A percentile compares a stretch with the other conserved stretches of the same genome.
phyloP scores from a whole-genome alignment of 192 early-diverging fungal species.

The Linnemannia elongata region DNA sequence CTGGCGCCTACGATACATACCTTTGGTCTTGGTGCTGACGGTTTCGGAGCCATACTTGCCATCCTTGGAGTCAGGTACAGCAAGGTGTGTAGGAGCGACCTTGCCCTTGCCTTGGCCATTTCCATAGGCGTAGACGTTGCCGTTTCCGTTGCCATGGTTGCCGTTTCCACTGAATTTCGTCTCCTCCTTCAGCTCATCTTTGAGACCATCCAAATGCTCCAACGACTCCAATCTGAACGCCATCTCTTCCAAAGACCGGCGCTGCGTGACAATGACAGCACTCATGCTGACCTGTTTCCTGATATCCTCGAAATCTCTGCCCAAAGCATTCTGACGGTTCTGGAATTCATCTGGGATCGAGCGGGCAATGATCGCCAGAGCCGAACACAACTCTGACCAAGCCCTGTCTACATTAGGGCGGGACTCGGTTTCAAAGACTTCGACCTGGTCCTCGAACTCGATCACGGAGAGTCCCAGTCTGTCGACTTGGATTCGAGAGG shows the following conservation, averaged over 20 bases:
- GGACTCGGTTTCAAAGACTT: conserved; percentile 51
- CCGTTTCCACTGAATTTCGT: conserved; percentile 13
- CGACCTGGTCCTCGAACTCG: conserved; percentile 50
- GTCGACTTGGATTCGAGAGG: conserved; percentile 37
- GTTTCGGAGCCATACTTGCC: not conserved
- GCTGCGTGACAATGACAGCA: conserved; percentile 44
- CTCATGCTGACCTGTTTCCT: conserved; percentile 43
- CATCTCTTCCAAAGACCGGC: conserved; percentile 38
- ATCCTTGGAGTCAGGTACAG: not conserved
- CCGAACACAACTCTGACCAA: conserved; percentile 45
- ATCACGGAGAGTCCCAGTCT: conserved; percentile 41
- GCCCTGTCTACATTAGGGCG: conserved; percentile 37
- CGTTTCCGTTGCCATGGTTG: not conserved
- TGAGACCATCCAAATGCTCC: conserved; percentile 33
- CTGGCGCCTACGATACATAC: not conserved
- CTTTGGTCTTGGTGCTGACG: conserved; percentile 16
- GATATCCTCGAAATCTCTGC: conserved; percentile 47
- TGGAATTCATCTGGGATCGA: conserved; percentile 45
- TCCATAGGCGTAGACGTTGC: not conserved
- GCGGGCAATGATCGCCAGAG: conserved; percentile 31
- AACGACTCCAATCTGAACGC: conserved; percentile 33
- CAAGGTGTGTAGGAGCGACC: not conserved
- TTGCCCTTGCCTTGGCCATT: not conserved
- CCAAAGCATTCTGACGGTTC: conserved; percentile 28
- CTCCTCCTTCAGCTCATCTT: conserved; percentile 12